These are phyloP conservation scores for Knoxdaviesia proteae DNA, from an alignment of 2,329 filamentous ascomycete species.

Conservation along the genomic window DNA sequence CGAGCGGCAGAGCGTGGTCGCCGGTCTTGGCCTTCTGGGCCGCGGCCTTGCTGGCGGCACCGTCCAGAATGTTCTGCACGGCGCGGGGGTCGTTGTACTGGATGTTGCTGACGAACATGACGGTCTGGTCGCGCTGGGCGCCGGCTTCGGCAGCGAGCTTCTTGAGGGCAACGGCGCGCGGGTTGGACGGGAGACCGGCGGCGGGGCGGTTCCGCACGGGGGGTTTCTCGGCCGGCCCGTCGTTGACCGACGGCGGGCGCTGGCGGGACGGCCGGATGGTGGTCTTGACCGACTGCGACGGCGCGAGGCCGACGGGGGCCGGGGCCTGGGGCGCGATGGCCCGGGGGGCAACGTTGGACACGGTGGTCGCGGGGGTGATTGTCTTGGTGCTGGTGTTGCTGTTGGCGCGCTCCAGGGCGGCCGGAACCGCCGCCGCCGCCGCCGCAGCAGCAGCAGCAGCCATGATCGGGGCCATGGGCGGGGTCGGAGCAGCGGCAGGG, in stretches of 20 bases:
- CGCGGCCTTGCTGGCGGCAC: conserved; percentile 14
- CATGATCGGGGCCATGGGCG: background rate
- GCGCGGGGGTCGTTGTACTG: conserved; percentile 29
- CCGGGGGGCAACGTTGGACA: no score
- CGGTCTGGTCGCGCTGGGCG: conserved; percentile 19
- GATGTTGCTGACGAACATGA: conserved; percentile 35
- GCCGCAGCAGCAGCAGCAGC: background rate
- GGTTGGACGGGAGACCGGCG: conserved; percentile 26
- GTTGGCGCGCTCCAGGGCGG: background rate
- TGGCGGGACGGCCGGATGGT: conserved; percentile 14
- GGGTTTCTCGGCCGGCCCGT: conserved; percentile 9
- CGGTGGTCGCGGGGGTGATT: no score
- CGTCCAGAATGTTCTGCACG: conserved; percentile 27
- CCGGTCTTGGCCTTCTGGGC: conserved; percentile 5
- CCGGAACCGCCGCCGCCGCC: background rate
- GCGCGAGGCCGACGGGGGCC: no score
- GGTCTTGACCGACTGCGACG: conserved; percentile 8
- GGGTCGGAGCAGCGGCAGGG: background rate
- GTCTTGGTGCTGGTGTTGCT: no score
- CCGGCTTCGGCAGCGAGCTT: conserved; percentile 9
- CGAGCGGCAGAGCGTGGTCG: conserved; percentile 1
- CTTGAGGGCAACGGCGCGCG: conserved; percentile 17
- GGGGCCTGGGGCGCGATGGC: no score
- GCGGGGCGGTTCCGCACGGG: conserved; percentile 22
- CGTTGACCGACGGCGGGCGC: conserved; percentile 7